Evolutionary conservation across 441 rosid species (phyloP), one percentile per base, ranked within the genome.

Genomic region (Euphorbia celastroides): DNA sequence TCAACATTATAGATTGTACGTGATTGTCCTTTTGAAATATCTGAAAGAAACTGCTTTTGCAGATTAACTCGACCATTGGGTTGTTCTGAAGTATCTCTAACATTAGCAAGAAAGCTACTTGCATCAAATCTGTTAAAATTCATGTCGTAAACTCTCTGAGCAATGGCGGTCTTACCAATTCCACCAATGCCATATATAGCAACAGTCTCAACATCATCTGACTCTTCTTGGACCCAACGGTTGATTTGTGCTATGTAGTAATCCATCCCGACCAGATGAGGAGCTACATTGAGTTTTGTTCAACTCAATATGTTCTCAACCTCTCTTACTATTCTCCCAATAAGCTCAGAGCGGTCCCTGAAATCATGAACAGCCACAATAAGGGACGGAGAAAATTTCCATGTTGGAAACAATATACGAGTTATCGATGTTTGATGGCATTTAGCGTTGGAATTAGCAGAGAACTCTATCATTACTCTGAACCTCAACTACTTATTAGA

Each of bases 231-330:
- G 48, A 80, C 11, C 77, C 76, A 69, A 3, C 16, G 5, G 5
- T 64, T 60, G 11, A 74, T 62, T 7, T 20, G 38, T 25, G 65
- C 48, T 27, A 62, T n/a, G 8, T 54, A 58, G 46, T 31, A 42
- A 25, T 72, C 73, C 14, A 63, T 70, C 64, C 83, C 81, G n/a
- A 80, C 75, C 38, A 77, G 60, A 31, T 72, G 12, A 2, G 60
- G 51, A n/a, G 48, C 57, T 27, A 74, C 75, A 55, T 67, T 8
- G 1, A 75, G 64, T 7, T 51, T 13, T 26, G 60, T 55, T 5
- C 60, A 26, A 20, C 38, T 22, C 50, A 73, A 52, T 65, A 55
- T 73, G 3, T 44, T 59, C 27, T 38, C 31, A 13, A 76, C 74
- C 30, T 64, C 65, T 17, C 61, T 61, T 0, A 79, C 69, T 42